These are phyloP conservation scores for Zoysia matrella DNA, from an alignment of 202 grass and related monocot species.

Conservation along the genomic window DNA sequence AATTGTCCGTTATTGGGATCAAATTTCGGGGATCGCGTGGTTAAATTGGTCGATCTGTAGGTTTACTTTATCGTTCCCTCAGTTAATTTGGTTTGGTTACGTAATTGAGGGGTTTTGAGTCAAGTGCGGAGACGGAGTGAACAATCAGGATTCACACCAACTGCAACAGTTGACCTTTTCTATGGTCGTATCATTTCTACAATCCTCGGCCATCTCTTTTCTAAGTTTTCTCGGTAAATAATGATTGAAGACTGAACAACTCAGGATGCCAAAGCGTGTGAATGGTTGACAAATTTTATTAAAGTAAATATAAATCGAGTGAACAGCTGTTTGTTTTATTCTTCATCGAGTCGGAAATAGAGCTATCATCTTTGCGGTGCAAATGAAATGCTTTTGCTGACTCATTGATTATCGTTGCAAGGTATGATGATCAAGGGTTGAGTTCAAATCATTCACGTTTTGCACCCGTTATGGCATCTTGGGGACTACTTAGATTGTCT, in stretches of 20 bases:
- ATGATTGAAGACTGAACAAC: not conserved
- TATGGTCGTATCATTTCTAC: conserved; percentile 10
- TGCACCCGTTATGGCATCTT: not conserved
- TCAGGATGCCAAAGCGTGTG: conserved; percentile 24
- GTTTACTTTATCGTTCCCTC: not conserved
- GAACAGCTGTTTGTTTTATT: not conserved
- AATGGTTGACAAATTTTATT: conserved; percentile 16
- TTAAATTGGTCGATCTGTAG: not conserved
- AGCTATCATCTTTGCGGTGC: conserved; percentile 10
- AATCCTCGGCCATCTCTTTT: not conserved
- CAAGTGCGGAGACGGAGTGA: conserved; percentile 39
- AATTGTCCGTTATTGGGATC: not conserved
- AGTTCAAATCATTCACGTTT: not conserved
- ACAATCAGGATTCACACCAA: conserved; percentile 40
- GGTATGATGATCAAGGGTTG: not conserved
- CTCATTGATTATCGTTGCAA: conserved; percentile 36
- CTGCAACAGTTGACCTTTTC: conserved; percentile 48
- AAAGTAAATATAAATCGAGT: conserved; percentile 6
- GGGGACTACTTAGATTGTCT: not conserved
- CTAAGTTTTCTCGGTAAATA: conserved; percentile 22
- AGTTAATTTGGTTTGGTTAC: conserved; percentile 10
- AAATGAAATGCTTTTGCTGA: conserved; percentile 17
- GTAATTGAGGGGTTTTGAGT: conserved; percentile 14
- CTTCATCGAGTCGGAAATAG: conserved; percentile 11
- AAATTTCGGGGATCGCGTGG: conserved; percentile 8